Percentiles rank a stretch among this genome's conserved stretches.
Conservation (phyloP, 805 yeast species). For the Cyberlindnera galapagoensis region DNA sequence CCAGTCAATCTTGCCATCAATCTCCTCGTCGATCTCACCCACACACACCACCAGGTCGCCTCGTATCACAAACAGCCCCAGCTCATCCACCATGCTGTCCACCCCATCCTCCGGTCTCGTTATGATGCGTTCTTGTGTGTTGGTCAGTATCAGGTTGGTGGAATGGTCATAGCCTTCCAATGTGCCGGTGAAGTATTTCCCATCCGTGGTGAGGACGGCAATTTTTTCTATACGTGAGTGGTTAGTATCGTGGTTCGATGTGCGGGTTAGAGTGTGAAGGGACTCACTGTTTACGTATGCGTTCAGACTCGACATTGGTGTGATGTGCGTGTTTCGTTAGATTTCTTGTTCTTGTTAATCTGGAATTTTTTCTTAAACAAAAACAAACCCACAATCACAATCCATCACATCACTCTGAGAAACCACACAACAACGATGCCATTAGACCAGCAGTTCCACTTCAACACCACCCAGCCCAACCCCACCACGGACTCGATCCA, state of each 20-base stretch:
- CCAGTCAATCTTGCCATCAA: conserved; percentile 33
- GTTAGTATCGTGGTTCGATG: too few species aligned
- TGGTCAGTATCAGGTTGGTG: conserved; percentile 50
- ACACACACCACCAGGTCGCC: conserved; percentile 55
- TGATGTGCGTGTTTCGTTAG: not conserved
- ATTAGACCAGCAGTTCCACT: conserved; percentile 14
- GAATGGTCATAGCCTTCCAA: conserved; percentile 59
- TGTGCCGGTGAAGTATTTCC: conserved; percentile 41
- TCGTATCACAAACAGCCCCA: conserved; percentile 48
- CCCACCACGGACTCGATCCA: too few species aligned
- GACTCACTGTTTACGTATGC: conserved; percentile 1
- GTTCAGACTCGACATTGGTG: conserved; percentile 7
- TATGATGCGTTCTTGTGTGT: conserved; percentile 46
- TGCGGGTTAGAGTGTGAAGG: too few species aligned
- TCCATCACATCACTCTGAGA: not conserved
- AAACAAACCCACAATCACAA: not conserved
- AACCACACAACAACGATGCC: conserved; percentile 3
- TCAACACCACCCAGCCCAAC: conserved; percentile 20
- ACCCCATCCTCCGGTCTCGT: conserved; percentile 26
- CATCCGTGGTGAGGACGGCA: conserved; percentile 52
- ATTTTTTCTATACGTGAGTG: conserved; percentile 34
- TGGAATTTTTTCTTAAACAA: not conserved
- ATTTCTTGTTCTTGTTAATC: not conserved
- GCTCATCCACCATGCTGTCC: conserved; percentile 22
- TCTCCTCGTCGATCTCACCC: conserved; percentile 43